Percentiles rank a stretch among this genome's conserved stretches.
Evolutionary conservation across 768 basidiomycete genomes (phyloP).

Genomic region (Auricularia auricula-judae): DNA sequence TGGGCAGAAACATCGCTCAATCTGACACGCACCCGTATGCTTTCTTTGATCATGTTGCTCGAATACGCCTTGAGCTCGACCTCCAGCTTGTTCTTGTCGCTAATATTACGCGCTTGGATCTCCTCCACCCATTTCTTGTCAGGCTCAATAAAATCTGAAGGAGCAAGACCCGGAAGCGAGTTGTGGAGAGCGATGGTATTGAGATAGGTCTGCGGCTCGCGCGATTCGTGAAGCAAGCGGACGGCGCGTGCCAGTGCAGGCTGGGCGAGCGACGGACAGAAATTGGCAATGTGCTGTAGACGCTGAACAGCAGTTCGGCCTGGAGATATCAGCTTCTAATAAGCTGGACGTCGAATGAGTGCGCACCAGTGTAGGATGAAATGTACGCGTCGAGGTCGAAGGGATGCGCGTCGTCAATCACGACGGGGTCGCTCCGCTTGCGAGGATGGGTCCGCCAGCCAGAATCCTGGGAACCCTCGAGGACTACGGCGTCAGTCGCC

Average conservation of each 20-base stretch:
- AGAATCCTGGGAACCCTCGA: background rate
- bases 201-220: constrained; percentile 40
- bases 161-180: constrained; percentile 31
- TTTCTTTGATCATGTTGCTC: constrained; percentile 98
- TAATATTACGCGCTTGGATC: constrained; percentile 47
- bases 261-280: constrained; percentile 57
- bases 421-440: constrained; percentile 6
- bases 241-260: constrained; percentile 63
- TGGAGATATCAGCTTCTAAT: constrained; percentile 17
- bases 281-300: constrained; percentile 52
- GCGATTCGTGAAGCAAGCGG: constrained; percentile 50
- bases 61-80: constrained; percentile 90
- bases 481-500: background rate
- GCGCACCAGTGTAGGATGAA: constrained; percentile 60
- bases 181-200: constrained; percentile 13
- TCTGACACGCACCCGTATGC: constrained; percentile 61
- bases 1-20: background rate
- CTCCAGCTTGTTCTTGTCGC: constrained; percentile 77
- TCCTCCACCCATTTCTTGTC: constrained; percentile 71
- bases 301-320: constrained; percentile 72
- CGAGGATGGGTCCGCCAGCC: background rate
- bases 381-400: constrained; percentile 81
- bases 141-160: constrained; percentile 33
- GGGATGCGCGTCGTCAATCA: constrained; percentile 68
- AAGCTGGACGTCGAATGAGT: background rate